Evolutionary conservation across 2,329 filamentous ascomycete genomes (phyloP), one percentile per base, ranked within the genome.

Genomic region (Talaromyces atroroseus): DNA sequence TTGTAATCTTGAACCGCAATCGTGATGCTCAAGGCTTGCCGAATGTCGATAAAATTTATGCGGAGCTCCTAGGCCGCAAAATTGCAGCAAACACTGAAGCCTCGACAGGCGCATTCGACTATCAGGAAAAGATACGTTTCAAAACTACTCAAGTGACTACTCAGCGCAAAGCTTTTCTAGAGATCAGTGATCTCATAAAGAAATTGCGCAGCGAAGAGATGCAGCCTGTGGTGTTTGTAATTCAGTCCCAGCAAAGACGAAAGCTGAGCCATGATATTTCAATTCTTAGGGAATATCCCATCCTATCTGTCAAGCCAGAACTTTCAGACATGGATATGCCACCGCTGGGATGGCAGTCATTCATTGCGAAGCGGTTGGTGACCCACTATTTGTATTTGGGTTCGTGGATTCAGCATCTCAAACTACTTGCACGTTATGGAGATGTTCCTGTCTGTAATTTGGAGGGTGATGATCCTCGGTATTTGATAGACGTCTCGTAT

Each of bases 381-480:
- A 86, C 86, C 26, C 90, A 96, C 66, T 99, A 96, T 68, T 82
- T 99, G 14, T 90, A 90, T 57, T 82, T 99, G n/a, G 90, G 91
- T 1, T 86, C 89, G 0, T 99, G 94, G 92, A 83, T 99, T 46
- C 76, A 90, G 42, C 92, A 99, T 73, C 79, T 99, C 18, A 88
- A 90, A 24, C 86, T 91, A 48, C 82, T 99, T 54, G 89, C 94
- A 49, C 82, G 90, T 60, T 97, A 97, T 68, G 94, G 94, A 24
- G 90, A 97, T 69, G 85, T 99, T 4, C 94, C 94, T 1, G 79
- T 99, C 7, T 97, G 94, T 74, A 99, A 99, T 65, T 77, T 99
- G 32, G 94, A 97, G 70, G 86, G 87, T 45, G 94, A 97, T 63
- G 94, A 99, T 65, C 92, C 94, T 26, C 85, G 90, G 2, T 97